Conservation (phyloP, 345 rosid species). For the Barbarea vulgaris region DNA sequence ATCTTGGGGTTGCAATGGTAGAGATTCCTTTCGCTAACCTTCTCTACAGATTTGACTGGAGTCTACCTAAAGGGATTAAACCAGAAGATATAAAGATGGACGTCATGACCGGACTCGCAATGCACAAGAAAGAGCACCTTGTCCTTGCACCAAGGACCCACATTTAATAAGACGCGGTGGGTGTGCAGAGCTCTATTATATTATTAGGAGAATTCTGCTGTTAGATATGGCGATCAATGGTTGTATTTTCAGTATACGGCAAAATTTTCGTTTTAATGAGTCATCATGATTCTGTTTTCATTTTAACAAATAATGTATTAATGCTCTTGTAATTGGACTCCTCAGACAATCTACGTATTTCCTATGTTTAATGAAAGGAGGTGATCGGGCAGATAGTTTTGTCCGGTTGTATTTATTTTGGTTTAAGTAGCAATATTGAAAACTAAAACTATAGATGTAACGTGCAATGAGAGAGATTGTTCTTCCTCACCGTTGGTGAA, state of each 20-base stretch:
- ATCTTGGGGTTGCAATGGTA: conserved; percentile 39
- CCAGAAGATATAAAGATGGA: conserved; percentile 43
- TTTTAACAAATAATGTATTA: conserved; percentile 17
- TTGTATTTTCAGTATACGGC: not conserved
- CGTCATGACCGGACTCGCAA: conserved; percentile 42
- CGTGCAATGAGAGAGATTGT: too few relatives aligned
- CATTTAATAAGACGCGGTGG: conserved; percentile 2
- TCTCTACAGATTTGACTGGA: conserved; percentile 38
- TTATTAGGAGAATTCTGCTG: not conserved
- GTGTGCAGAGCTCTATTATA: not conserved
- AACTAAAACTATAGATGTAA: too few relatives aligned
- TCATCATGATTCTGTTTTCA: not conserved
- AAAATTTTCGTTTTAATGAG: not conserved
- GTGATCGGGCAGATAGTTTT: too few relatives aligned
- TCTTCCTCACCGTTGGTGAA: too few relatives aligned
- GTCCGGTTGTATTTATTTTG: too few relatives aligned
- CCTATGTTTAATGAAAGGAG: not conserved
- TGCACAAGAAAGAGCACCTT: conserved; percentile 43
- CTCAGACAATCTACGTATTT: not conserved
- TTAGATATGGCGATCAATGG: not conserved
- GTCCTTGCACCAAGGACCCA: conserved; percentile 28
- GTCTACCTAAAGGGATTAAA: conserved; percentile 30
- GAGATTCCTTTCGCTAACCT: conserved; percentile 42
- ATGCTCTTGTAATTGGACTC: not conserved
- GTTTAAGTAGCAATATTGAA: too few relatives aligned